Conservation (phyloP, 1,139 yeast genomes). For the Nakaseomyces nivariensis region DNA sequence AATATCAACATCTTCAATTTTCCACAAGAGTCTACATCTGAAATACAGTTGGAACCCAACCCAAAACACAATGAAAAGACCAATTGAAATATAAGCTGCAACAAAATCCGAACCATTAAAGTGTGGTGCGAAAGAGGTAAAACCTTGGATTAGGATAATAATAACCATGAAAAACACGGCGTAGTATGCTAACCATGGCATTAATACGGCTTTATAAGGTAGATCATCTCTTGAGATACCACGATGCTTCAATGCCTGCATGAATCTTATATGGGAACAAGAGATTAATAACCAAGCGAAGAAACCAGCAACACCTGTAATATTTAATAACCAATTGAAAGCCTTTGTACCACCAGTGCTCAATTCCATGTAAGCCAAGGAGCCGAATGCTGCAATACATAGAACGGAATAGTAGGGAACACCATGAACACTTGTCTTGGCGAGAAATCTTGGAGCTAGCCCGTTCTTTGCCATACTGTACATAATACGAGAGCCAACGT, state of each 20-base stretch:
- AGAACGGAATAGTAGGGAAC: slow-evolving; percentile 57
- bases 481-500: slow-evolving; percentile 65
- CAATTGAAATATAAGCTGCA: slow-evolving; percentile 50
- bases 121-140: slow-evolving; percentile 29
- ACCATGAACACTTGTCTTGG: slow-evolving; percentile 47
- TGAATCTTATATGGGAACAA: slow-evolving; percentile 56
- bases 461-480: slow-evolving; percentile 55
- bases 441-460: slow-evolving; percentile 51
- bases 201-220: slow-evolving; percentile 52
- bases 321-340: slow-evolving; percentile 75
- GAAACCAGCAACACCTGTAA: slow-evolving; percentile 68
- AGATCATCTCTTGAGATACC: slow-evolving; percentile 54
- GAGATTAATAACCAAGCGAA: slow-evolving; percentile 67
- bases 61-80: slow-evolving; percentile 40
- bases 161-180: slow-evolving; percentile 39
- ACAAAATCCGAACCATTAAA: slow-evolving; percentile 43
- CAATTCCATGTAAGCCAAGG: slow-evolving; percentile 59
- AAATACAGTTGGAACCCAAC: slow-evolving; percentile 39
- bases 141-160: slow-evolving; percentile 43
- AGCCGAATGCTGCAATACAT: slow-evolving; percentile 51
- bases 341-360: slow-evolving; percentile 51
- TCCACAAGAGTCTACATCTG: slow-evolving; percentile 32
- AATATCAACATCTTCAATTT: slow-evolving; percentile 47
- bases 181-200: slow-evolving; percentile 59
- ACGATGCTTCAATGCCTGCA: slow-evolving; percentile 48